These are phyloP conservation scores for Penicillium sp. DNA, from an alignment of 2,329 filamentous ascomycete genomes.

Conservation along the genomic window DNA sequence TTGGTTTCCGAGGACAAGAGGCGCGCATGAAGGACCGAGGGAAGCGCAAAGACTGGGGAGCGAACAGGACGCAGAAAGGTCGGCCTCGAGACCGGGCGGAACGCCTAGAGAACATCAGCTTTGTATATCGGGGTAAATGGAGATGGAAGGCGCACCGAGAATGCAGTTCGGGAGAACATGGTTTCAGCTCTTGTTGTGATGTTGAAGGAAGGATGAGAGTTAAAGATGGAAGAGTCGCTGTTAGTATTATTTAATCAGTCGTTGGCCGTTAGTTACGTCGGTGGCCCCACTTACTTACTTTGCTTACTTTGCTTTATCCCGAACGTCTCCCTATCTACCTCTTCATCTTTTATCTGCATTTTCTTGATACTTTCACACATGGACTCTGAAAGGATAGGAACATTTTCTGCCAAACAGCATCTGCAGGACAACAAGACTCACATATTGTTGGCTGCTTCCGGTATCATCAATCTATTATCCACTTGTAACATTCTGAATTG, in stretches of 20 bases:
- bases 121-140: background rate
- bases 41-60: slow-evolving; percentile 36
- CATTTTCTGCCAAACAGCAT: slow-evolving; percentile 17
- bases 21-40: slow-evolving; percentile 45
- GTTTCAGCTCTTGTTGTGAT: slow-evolving; percentile 5
- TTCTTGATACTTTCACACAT: background rate
- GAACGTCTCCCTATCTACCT: background rate
- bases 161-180: slow-evolving; percentile 29
- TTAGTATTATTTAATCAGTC: slow-evolving; percentile 17
- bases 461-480: slow-evolving; percentile 24
- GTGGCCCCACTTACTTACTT: slow-evolving; percentile 11
- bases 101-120: slow-evolving; percentile 20
- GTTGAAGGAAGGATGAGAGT: slow-evolving; percentile 4
- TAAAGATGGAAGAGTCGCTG: background rate
- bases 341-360: background rate
- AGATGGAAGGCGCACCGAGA: slow-evolving; percentile 15
- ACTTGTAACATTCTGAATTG: background rate
- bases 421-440: slow-evolving; percentile 26
- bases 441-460: slow-evolving; percentile 58
- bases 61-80: slow-evolving; percentile 21
- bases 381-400: background rate
- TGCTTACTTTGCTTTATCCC: background rate
- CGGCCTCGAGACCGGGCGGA: slow-evolving; percentile 30
- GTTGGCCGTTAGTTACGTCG: slow-evolving; percentile 13
- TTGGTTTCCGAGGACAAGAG: slow-evolving; percentile 76